Conservation (phyloP, 768 basidiomycete species). For the Sporobolomyces phaffii region DNA sequence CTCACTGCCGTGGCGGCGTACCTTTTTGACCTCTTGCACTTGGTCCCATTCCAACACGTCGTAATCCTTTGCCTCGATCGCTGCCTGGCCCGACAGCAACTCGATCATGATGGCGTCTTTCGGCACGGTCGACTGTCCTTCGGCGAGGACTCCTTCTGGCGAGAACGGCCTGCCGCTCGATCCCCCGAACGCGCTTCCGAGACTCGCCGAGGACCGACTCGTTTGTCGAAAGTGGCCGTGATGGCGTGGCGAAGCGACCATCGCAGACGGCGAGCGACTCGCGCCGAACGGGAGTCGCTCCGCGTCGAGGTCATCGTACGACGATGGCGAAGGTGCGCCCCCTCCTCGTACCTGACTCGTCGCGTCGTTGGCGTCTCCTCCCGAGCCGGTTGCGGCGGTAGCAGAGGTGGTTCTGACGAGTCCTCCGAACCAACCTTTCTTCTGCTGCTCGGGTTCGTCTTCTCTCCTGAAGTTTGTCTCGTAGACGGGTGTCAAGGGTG, state of each 20-base stretch:
- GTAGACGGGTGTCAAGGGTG: slow-evolving; percentile 8
- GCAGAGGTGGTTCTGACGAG: not conserved
- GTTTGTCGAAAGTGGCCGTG: not conserved
- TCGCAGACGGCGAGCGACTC: not conserved
- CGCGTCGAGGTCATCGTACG: slow-evolving; percentile 2
- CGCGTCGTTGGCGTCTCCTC: not conserved
- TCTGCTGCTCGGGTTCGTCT: not conserved
- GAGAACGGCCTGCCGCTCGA: slow-evolving; percentile 16
- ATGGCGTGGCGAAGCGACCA: not conserved
- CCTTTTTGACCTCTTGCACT: slow-evolving; percentile 66
- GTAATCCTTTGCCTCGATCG: slow-evolving; percentile 79
- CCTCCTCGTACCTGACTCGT: not conserved
- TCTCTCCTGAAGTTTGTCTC: slow-evolving; percentile 1
- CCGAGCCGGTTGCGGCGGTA: not conserved
- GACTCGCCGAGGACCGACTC: slow-evolving; percentile 7
- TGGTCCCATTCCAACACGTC: slow-evolving; percentile 69
- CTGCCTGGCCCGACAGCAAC: slow-evolving; percentile 84
- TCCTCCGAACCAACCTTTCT: slow-evolving; percentile 29
- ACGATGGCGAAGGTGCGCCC: too few species aligned
- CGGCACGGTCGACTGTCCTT: slow-evolving; percentile 31
- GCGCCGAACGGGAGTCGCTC: slow-evolving; percentile 20
- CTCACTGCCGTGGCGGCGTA: too few species aligned
- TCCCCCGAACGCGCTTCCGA: slow-evolving; percentile 2
- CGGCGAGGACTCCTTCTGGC: not conserved
- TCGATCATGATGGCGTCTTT: slow-evolving; percentile 82